Conservation (phyloP, 495 filamentous ascomycete genomes). For the Immersiella caudata region DNA sequence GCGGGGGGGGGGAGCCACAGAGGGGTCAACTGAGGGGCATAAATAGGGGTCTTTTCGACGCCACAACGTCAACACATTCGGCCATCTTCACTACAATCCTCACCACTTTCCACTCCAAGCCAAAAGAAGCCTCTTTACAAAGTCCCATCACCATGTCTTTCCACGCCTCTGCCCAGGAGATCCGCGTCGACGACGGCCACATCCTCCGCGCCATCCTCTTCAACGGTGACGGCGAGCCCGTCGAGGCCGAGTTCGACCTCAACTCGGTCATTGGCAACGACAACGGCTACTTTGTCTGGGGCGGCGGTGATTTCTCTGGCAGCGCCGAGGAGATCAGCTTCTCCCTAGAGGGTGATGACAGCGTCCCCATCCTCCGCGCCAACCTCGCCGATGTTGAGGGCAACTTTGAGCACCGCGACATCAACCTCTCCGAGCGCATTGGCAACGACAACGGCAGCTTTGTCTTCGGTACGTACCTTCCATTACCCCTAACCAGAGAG, state of each 20-base stretch:
- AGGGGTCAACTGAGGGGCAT: background rate
- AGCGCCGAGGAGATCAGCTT: conserved; percentile 47
- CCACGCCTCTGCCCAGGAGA: conserved; percentile 42
- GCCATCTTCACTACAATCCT: too few species aligned
- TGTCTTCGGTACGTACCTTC: conserved; percentile 28
- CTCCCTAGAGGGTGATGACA: conserved; percentile 43
- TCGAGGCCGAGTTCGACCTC: conserved; percentile 46
- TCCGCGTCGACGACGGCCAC: conserved; percentile 47
- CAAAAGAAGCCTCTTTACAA: background rate
- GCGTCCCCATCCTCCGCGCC: conserved; percentile 38
- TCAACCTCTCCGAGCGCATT: conserved; percentile 40
- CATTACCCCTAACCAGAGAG: background rate
- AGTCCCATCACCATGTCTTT: conserved; percentile 40
- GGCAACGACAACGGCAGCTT: conserved; percentile 32
- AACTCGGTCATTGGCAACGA: conserved; percentile 49
- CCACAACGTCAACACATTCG: background rate
- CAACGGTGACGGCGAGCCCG: conserved; percentile 35
- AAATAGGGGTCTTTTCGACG: background rate
- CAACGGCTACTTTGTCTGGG: conserved; percentile 52
- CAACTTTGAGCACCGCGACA: conserved; percentile 16
- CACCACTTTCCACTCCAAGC: too few species aligned
- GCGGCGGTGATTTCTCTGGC: conserved; percentile 42
- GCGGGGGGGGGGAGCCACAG: too few species aligned
- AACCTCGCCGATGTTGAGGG: conserved; percentile 20
- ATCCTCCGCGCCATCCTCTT: conserved; percentile 43